Evolutionary conservation across 2,329 filamentous ascomycete species (phyloP), one percentile per base, ranked within the genome.

Genomic region (Trichophyton benhamiae): DNA sequence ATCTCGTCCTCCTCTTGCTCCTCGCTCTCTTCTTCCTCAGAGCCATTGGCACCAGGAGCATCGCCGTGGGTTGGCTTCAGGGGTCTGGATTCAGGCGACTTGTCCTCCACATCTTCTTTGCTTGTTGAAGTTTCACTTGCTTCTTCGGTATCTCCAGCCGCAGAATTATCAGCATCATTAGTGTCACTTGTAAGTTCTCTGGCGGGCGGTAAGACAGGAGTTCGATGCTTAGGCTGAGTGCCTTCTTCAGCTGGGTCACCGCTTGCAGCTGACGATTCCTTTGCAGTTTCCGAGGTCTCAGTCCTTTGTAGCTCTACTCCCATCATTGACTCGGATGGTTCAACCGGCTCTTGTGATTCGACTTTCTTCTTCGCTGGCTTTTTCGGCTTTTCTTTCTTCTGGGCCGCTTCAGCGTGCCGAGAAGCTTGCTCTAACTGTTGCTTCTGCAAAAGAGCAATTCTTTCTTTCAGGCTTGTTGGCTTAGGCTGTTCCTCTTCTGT

Each of bases 401-500:
- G 80, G 20, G 81, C 80, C 15, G 87, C 83, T 42, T 94, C 89
- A 6, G 88, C 88, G 74, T 92, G 88, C 59, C 91, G 82, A 65
- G 87, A 82, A 3, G 91, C 89, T 71, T 94, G 89, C 71, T 97
- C 94, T 71, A 89, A 79, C 74, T 99, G 94, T 72, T 97, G 91
- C 71, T 89, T 92, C 73, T 99, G 94, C 15, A 99, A 79, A 59
- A 96, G 78, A 30, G 94, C 94, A 76, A 99, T 96, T 64, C 94
- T 84, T 73, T 99, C 94, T 75, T 97, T 99, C 64, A 99, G 74
- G 67, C 89, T 96, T 61, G 90, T 88, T 25, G 91, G 90, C 75
- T 97, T 96, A 0, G 92, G 91, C 68, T 89, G 85, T 49, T 95
- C 89, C 61, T 94, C 67, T 3, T 78, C 83, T 15, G 80, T 84